Percentiles rank a stretch among this genome's conserved stretches.
Conservation (phyloP, 179 eudicot genomes). For the Actinidia polygama region DNA sequence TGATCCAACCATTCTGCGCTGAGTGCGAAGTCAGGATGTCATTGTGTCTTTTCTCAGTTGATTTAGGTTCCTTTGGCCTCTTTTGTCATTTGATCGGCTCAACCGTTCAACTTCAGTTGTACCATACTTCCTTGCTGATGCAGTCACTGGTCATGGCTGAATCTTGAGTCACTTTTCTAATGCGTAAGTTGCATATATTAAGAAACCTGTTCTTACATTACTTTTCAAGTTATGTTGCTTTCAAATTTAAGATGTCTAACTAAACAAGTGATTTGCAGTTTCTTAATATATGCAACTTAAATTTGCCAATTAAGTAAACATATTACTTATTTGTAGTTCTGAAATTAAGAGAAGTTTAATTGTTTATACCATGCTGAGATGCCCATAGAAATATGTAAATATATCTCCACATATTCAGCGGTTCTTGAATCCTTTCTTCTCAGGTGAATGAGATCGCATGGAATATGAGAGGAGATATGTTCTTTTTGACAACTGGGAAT, state of each 20-base stretch:
- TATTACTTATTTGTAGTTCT: neutral
- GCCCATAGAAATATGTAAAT: too few relatives aligned
- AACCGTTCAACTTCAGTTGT: neutral
- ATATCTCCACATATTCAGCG: neutral
- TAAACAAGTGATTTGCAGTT: neutral
- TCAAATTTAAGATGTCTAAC: neutral
- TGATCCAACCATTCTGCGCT: neutral
- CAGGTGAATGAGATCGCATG: conserved; percentile 98
- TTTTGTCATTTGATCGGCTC: neutral
- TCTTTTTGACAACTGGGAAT: conserved; percentile 91
- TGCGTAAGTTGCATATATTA: neutral
- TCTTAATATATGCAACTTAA: too few relatives aligned
- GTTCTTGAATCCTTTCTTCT: conserved; percentile 1
- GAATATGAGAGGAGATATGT: conserved; percentile 86
- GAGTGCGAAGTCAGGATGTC: neutral
- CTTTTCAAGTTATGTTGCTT: neutral
- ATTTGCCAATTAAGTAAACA: neutral
- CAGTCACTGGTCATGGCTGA: neutral
- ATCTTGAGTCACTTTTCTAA: neutral
- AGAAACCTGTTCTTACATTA: neutral
- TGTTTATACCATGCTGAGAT: neutral
- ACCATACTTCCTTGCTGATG: neutral
- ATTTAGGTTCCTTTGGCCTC: neutral
- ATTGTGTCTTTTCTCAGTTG: neutral
- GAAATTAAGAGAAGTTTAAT: neutral